phyloP scores from a whole-genome alignment of 495 filamentous ascomycete genomes.

The Sphaerosporella brunnea region DNA sequence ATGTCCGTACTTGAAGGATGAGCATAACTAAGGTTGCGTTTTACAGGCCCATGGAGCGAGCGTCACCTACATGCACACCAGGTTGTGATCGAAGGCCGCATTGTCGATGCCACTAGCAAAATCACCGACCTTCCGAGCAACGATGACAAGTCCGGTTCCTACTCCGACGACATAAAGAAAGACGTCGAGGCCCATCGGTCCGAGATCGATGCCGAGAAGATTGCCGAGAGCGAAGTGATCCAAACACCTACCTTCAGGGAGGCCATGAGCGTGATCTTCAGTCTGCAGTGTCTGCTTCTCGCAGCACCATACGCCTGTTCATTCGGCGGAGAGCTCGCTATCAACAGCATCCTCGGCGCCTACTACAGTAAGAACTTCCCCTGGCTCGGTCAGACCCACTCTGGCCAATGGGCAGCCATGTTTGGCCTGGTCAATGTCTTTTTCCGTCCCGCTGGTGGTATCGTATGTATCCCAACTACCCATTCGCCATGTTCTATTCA shows the following conservation, averaged over 20 bases:
- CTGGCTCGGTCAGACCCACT: constrained; percentile 48
- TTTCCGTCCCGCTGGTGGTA: constrained; percentile 56
- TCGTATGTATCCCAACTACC: too few relatives aligned
- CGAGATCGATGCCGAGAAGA: constrained; percentile 38
- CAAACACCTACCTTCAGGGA: constrained; percentile 47
- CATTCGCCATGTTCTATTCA: too few relatives aligned
- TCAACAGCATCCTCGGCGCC: constrained; percentile 63
- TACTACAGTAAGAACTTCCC: constrained; percentile 72
- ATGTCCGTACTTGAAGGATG: too few relatives aligned
- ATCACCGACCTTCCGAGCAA: constrained; percentile 34
- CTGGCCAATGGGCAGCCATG: constrained; percentile 60
- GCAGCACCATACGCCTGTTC: constrained; percentile 63
- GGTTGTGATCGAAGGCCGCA: constrained; percentile 17
- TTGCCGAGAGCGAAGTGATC: constrained; percentile 45
- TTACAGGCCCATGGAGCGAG: constrained; percentile 28
- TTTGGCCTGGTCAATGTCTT: constrained; percentile 75
- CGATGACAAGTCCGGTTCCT: constrained; percentile 25
- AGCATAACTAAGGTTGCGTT: too few relatives aligned
- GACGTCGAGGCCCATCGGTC: constrained; percentile 27
- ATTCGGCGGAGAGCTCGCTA: constrained; percentile 69
- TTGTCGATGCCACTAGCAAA: constrained; percentile 38
- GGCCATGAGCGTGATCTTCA: constrained; percentile 39
- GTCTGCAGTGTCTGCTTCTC: constrained; percentile 48
- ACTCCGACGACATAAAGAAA: constrained; percentile 28
- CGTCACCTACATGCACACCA: constrained; percentile 3